phyloP scores from a whole-genome alignment of 192 early-diverging fungal species.

The Coemansia erecta region DNA sequence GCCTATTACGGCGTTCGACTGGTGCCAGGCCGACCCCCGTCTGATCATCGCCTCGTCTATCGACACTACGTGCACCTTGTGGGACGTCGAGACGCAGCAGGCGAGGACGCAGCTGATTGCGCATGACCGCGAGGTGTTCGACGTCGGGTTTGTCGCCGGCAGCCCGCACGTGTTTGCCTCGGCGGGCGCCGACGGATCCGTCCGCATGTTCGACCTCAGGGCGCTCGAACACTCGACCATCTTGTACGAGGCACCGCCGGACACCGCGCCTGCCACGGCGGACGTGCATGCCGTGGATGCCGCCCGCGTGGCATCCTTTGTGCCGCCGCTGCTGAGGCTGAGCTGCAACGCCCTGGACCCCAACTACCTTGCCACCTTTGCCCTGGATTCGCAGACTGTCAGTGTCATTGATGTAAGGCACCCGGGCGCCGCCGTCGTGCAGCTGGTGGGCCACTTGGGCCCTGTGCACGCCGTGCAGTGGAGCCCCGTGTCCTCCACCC shows the following conservation, averaged over 20 bases:
- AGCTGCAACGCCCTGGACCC: conserved; percentile 88
- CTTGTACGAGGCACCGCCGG: conserved; percentile 82
- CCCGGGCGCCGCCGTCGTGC: conserved; percentile 80
- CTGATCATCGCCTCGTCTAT: conserved; percentile 90
- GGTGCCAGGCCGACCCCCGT: conserved; percentile 85
- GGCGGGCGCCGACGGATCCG: conserved; percentile 96
- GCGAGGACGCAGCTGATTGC: conserved; percentile 99
- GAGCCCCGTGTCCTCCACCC: conserved; percentile 76
- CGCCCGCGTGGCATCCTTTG: conserved; percentile 29
- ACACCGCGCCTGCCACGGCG: conserved; percentile 30
- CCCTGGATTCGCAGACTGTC: conserved; percentile 76
- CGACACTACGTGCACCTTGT: conserved; percentile 99
- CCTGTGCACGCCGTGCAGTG: conserved; percentile 84
- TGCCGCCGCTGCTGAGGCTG: conserved; percentile 73
- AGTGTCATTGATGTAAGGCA: conserved; percentile 89
- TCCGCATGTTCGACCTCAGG: conserved; percentile 97
- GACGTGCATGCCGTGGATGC: conserved; percentile 23
- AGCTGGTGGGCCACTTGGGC: conserved; percentile 76
- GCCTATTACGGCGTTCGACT: conserved; percentile 96
- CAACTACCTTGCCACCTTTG: conserved; percentile 91
- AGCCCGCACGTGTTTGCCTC: conserved; percentile 89
- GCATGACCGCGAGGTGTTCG: conserved; percentile 97
- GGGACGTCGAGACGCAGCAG: conserved; percentile 95
- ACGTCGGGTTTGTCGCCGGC: conserved; percentile 90
- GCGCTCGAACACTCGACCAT: conserved; percentile 97